A percentile compares a stretch with the other conserved stretches of the same genome.
These are phyloP conservation scores for Mycena latifolia DNA, from an alignment of 768 basidiomycete species.

Conservation along the genomic window DNA sequence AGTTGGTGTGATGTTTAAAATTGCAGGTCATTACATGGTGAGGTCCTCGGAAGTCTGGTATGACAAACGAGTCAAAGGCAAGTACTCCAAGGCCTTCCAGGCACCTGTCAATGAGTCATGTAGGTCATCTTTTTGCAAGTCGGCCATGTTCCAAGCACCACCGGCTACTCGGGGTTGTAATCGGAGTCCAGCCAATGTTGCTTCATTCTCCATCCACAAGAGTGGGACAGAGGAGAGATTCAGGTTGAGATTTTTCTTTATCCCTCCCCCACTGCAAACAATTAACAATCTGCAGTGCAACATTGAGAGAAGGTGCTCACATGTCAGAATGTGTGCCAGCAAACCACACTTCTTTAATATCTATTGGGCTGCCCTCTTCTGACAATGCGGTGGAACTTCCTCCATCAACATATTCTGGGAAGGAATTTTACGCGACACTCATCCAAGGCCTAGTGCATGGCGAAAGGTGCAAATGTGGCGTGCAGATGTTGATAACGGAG, in stretches of 20 bases:
- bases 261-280: constrained; percentile 9
- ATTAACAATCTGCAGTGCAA: neutral
- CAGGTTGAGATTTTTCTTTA: too few species aligned
- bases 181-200: constrained; percentile 8
- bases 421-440: constrained; percentile 13
- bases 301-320: neutral
- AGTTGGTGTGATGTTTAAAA: neutral
- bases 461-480: too few species aligned
- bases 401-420: constrained; percentile 10
- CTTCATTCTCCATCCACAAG: constrained; percentile 20
- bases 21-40: too few species aligned
- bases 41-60: neutral
- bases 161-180: neutral
- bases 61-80: neutral
- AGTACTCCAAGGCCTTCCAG: neutral
- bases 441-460: constrained; percentile 17
- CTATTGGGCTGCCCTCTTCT: too few species aligned
- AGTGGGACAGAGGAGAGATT: constrained; percentile 5
- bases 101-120: constrained; percentile 1
- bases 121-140: neutral
- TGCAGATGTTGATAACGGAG: too few species aligned
- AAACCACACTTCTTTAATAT: too few species aligned
- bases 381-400: neutral
- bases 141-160: constrained; percentile 11
- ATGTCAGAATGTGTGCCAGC: too few species aligned